These are phyloP conservation scores for Penicillium janthinellum DNA, from an alignment of 2,329 filamentous ascomycete species.

Conservation along the genomic window DNA sequence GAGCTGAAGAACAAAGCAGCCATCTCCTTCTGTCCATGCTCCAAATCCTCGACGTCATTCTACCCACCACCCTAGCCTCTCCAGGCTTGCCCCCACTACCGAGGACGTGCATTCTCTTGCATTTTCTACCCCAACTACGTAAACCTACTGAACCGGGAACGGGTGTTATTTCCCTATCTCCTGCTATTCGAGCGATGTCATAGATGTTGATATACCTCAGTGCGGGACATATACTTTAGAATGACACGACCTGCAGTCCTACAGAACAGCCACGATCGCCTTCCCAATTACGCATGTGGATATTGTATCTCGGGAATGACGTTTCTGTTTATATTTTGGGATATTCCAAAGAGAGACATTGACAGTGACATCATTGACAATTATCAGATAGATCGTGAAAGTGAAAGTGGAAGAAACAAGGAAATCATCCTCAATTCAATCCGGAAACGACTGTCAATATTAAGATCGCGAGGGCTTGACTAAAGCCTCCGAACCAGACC, in stretches of 20 bases:
- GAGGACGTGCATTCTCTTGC: slow-evolving; percentile 10
- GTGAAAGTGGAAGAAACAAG: not conserved
- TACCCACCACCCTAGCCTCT: not conserved
- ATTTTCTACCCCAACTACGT: slow-evolving; percentile 17
- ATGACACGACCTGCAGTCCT: not conserved
- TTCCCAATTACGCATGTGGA: not conserved
- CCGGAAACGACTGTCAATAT: not conserved
- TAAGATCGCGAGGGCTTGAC: not conserved
- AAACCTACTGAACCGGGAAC: slow-evolving; percentile 3
- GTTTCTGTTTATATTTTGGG: not conserved
- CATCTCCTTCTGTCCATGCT: not conserved
- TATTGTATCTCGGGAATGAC: not conserved
- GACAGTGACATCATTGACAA: not conserved
- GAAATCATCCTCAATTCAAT: not conserved
- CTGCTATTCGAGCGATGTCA: not conserved
- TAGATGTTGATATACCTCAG: not conserved
- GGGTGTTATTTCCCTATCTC: not conserved
- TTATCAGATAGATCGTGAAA: not conserved
- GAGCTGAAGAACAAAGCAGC: too few species aligned
- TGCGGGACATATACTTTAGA: not conserved
- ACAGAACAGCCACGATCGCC: not conserved
- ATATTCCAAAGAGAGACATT: not conserved
- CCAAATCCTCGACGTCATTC: not conserved
- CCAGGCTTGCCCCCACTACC: slow-evolving; percentile 1
- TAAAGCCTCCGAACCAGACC: too few species aligned